Percentiles rank a stretch among this genome's conserved stretches.
Evolutionary conservation across 2,329 filamentous ascomycete species (phyloP).

Genomic region (Fusarium ramigenum): DNA sequence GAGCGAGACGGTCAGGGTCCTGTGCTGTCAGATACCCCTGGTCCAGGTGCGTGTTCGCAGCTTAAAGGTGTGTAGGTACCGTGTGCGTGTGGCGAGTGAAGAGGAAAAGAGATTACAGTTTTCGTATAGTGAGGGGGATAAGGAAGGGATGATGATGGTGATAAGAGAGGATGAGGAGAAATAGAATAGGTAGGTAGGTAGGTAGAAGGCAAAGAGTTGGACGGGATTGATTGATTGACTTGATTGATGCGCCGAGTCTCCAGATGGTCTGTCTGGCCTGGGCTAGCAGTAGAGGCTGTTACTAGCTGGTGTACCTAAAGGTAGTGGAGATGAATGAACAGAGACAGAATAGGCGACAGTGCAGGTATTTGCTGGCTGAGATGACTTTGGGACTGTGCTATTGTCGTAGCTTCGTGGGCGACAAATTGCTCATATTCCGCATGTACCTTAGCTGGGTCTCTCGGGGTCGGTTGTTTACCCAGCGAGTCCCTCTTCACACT

Average conservation of each 20-base stretch:
- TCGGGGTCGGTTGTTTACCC: not conserved
- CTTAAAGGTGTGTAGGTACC: conserved; percentile 4
- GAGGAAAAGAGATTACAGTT: conserved; percentile 18
- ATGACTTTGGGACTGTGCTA: not conserved
- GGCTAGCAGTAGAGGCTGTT: conserved; percentile 13
- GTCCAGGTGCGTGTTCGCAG: conserved; percentile 29
- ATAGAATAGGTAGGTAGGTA: conserved; percentile 17
- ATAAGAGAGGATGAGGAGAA: conserved; percentile 8
- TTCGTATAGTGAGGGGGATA: conserved; percentile 15
- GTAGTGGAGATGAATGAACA: conserved; percentile 27
- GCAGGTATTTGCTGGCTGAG: conserved; percentile 3
- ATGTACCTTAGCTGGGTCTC: not conserved
- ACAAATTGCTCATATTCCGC: not conserved
- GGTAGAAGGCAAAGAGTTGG: conserved; percentile 20
- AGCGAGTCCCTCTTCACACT: not conserved
- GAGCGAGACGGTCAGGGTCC: conserved; percentile 36
- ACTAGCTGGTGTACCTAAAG: conserved; percentile 21
- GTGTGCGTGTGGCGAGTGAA: not conserved
- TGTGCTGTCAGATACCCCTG: conserved; percentile 31
- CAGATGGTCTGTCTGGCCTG: conserved; percentile 3
- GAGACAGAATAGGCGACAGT: not conserved
- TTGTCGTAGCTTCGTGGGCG: not conserved
- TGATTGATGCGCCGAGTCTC: conserved; percentile 30
- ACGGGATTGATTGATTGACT: conserved; percentile 18
- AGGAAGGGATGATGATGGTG: conserved; percentile 12